Evolutionary conservation across 345 rosid genomes (phyloP).

Genomic region (Linum usitatissimum): DNA sequence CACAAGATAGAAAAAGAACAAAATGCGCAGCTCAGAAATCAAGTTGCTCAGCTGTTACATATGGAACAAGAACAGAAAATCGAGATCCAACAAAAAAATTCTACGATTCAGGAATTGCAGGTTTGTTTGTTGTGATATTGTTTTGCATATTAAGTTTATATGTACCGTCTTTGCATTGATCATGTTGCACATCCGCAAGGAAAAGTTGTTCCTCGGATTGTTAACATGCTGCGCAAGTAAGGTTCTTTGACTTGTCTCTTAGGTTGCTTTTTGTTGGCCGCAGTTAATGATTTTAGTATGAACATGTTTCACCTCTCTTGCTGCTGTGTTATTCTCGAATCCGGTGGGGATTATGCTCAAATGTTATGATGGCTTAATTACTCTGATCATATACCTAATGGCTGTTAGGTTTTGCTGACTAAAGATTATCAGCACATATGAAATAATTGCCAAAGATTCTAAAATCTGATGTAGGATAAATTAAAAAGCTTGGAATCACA

Average conservation of each 20-base stretch:
- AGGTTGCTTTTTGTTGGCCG: not conserved
- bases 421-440: slow-evolving; percentile 7
- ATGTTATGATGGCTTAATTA: not conserved
- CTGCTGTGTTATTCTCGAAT: not conserved
- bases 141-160: not conserved
- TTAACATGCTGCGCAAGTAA: not conserved
- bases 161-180: not conserved
- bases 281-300: not conserved
- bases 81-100: slow-evolving; percentile 62
- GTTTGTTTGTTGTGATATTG: slow-evolving; percentile 24
- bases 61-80: slow-evolving; percentile 70
- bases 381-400: not conserved
- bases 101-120: slow-evolving; percentile 65
- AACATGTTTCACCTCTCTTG: not conserved
- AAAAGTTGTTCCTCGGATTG: no score
- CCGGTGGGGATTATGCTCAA: not conserved
- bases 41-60: slow-evolving; percentile 67
- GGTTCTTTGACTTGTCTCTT: not conserved
- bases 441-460: slow-evolving; percentile 5
- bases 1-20: slow-evolving; percentile 83
- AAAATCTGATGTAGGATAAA: slow-evolving; percentile 46
- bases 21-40: slow-evolving; percentile 77
- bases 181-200: not conserved
- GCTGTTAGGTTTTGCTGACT: slow-evolving; percentile 10
- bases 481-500: slow-evolving; percentile 53